Conservation (phyloP, 2,329 filamentous ascomycete genomes). For the Sporothrix humicola region DNA sequence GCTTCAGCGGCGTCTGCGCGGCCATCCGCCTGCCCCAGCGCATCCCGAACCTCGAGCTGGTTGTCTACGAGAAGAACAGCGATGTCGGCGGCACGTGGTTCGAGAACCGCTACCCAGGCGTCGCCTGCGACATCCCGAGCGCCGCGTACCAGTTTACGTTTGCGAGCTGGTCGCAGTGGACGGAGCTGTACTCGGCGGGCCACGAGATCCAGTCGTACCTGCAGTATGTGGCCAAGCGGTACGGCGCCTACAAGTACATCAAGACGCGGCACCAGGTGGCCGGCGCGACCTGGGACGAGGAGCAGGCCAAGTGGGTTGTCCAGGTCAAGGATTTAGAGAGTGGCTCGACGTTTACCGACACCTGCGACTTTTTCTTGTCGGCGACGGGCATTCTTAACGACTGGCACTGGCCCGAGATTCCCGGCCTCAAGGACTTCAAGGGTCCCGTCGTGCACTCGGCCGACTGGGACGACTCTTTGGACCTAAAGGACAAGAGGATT, state of each 20-base stretch:
- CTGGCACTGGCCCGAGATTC: slow-evolving; percentile 41
- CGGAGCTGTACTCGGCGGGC: slow-evolving; percentile 41
- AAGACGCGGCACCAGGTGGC: slow-evolving; percentile 43
- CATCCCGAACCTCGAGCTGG: slow-evolving; percentile 55
- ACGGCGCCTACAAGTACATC: slow-evolving; percentile 50
- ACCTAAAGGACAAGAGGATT: slow-evolving; percentile 40
- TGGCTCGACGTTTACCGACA: slow-evolving; percentile 33
- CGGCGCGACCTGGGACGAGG: slow-evolving; percentile 51
- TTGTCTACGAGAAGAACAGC: slow-evolving; percentile 61
- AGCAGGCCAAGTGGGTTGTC: slow-evolving; percentile 46
- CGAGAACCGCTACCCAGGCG: slow-evolving; percentile 64
- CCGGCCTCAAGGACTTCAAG: slow-evolving; percentile 45
- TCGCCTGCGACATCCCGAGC: slow-evolving; percentile 60
- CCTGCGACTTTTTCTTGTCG: slow-evolving; percentile 37
- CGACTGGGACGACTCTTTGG: slow-evolving; percentile 39
- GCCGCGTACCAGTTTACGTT: slow-evolving; percentile 68
- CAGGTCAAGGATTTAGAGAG: slow-evolving; percentile 40
- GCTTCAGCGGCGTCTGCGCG: slow-evolving; percentile 24
- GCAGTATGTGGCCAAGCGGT: slow-evolving; percentile 43
- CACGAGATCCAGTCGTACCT: slow-evolving; percentile 42
- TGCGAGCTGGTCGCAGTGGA: slow-evolving; percentile 51
- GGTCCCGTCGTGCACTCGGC: slow-evolving; percentile 44
- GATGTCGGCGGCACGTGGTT: slow-evolving; percentile 64
- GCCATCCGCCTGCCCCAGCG: slow-evolving; percentile 32
- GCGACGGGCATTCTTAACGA: slow-evolving; percentile 38